Evolutionary conservation across 75 land plant species (phyloP).

Genomic region (Gnetum montanum): DNA sequence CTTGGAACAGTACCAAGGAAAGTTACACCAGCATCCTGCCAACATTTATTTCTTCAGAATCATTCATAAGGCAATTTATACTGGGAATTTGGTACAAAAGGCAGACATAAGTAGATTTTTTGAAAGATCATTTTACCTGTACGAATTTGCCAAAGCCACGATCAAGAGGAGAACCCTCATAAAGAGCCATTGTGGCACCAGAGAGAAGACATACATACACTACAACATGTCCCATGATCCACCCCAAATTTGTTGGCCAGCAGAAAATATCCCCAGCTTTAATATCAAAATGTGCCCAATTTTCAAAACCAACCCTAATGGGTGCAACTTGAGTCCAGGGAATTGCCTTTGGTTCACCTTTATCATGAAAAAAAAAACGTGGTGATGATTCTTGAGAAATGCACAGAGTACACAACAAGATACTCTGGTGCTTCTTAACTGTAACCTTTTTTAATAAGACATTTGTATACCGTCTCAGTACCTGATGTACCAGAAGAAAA

Average conservation of each 20-base stretch:
- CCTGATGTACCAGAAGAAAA: conserved; percentile 98
- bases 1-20: conserved; percentile 90
- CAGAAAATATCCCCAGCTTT: conserved; percentile 60
- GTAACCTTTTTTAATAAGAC: too few species aligned
- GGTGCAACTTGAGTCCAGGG: conserved; percentile 90
- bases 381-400: too few species aligned
- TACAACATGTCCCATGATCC: conserved; percentile 83
- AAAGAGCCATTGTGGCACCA: conserved; percentile 82
- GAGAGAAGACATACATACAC: conserved; percentile 46
- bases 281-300: conserved; percentile 75
- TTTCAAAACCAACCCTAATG: conserved; percentile 66
- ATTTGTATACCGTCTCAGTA: too few species aligned
- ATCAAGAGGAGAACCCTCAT: conserved; percentile 87
- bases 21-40: conserved; percentile 82
- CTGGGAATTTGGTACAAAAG: too few species aligned
- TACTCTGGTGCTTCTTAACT: not conserved
- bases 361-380: not conserved
- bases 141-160: conserved; percentile 85
- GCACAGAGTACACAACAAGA: not conserved
- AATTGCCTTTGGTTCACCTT: conserved; percentile 95
- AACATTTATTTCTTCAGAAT: not conserved
- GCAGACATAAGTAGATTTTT: too few species aligned
- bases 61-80: not conserved
- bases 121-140: conserved; percentile 71
- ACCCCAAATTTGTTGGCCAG: conserved; percentile 97